These are phyloP conservation scores for Triticum urartu DNA, from an alignment of 176 grass and related monocot species.

Conservation along the genomic window DNA sequence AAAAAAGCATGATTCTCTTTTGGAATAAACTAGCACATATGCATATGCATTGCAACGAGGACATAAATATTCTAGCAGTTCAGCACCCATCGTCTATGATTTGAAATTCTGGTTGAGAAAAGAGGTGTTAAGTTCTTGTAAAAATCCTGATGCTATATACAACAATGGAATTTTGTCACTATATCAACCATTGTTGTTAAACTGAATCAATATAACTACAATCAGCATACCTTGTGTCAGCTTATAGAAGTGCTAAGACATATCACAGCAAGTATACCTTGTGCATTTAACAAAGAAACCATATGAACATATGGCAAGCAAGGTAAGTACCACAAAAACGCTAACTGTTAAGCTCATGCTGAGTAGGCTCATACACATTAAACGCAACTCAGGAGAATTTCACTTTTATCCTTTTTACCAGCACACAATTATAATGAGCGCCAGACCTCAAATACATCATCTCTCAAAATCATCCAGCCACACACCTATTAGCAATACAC, in stretches of 20 bases:
- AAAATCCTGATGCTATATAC: neutral
- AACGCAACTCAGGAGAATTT: neutral
- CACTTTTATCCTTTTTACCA: neutral
- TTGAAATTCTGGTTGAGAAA: too few species aligned
- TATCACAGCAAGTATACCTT: too few species aligned
- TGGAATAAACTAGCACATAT: too few species aligned
- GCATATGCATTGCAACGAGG: too few species aligned
- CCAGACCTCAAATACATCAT: neutral
- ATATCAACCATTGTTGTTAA: neutral
- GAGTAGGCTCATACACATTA: too few species aligned
- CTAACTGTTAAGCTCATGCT: neutral
- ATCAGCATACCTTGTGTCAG: neutral
- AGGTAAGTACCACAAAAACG: neutral
- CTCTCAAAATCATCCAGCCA: too few species aligned
- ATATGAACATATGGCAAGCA: neutral
- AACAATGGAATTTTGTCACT: neutral
- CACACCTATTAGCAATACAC: too few species aligned
- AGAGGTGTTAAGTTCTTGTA: neutral
- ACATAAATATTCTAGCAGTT: too few species aligned
- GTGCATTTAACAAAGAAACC: neutral
- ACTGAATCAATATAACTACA: neutral
- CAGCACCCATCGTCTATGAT: too few species aligned
- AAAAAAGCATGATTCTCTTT: too few species aligned
- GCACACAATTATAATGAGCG: neutral
- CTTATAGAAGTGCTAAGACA: neutral